Evolutionary conservation across 768 basidiomycete genomes (phyloP).

Genomic region (Serendipita indica): DNA sequence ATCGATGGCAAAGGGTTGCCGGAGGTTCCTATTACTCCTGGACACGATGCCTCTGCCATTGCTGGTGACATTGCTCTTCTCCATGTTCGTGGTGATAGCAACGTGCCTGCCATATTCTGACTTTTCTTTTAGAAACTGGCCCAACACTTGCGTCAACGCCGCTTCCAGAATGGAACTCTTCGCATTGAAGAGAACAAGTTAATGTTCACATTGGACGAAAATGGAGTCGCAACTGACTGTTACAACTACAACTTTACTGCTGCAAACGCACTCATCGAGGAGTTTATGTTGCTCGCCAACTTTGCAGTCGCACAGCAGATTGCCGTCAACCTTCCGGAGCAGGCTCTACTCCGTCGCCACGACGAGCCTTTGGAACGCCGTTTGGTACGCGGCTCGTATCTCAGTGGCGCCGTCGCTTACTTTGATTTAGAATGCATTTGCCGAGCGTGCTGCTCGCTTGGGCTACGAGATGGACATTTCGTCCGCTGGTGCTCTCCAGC

Average conservation of each 20-base stretch:
- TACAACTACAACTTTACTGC: slow-evolving; percentile 46
- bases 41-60: slow-evolving; percentile 45
- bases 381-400: slow-evolving; percentile 37
- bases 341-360: slow-evolving; percentile 90
- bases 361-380: slow-evolving; percentile 87
- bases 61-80: slow-evolving; percentile 63
- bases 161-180: slow-evolving; percentile 71
- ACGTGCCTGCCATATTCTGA: not conserved
- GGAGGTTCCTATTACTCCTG: slow-evolving; percentile 36
- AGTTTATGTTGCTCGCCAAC: slow-evolving; percentile 95
- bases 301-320: slow-evolving; percentile 82
- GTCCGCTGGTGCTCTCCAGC: slow-evolving; percentile 69
- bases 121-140: slow-evolving; percentile 35
- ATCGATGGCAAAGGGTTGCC: slow-evolving; percentile 58
- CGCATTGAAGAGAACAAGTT: slow-evolving; percentile 53
- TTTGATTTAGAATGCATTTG: slow-evolving; percentile 47
- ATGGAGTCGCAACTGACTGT: slow-evolving; percentile 69
- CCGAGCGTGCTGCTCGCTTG: slow-evolving; percentile 66
- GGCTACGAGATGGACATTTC: slow-evolving; percentile 71
- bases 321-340: slow-evolving; percentile 88
- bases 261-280: slow-evolving; percentile 74
- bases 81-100: slow-evolving; percentile 21
- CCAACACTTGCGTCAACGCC: slow-evolving; percentile 50
- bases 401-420: not conserved
- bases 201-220: slow-evolving; percentile 64